These are phyloP conservation scores for Pyrrhoderma noxium DNA, from an alignment of 1,284 basidiomycete genomes.

Conservation along the genomic window DNA sequence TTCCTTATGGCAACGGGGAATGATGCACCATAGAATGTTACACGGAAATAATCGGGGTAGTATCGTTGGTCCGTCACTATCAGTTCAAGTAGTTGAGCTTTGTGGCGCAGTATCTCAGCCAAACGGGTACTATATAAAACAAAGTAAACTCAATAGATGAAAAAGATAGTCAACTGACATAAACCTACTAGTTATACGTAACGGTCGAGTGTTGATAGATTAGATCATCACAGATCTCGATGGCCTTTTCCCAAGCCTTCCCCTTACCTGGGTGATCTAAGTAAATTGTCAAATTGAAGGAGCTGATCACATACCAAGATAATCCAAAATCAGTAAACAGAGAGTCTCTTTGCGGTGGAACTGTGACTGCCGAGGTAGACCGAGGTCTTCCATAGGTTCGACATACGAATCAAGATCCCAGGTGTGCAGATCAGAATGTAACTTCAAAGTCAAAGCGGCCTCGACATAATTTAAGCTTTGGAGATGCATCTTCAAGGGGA, in stretches of 20 bases:
- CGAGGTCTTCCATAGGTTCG: slow-evolving; percentile 80
- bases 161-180: slow-evolving; percentile 13
- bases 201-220: slow-evolving; percentile 77
- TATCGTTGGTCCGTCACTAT: slow-evolving; percentile 79
- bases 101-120: slow-evolving; percentile 78
- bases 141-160: slow-evolving; percentile 14
- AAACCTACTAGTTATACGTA: slow-evolving; percentile 84
- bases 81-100: slow-evolving; percentile 76
- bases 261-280: slow-evolving; percentile 62
- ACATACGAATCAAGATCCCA: slow-evolving; percentile 81
- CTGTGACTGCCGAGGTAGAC: slow-evolving; percentile 85
- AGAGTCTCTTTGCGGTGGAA: slow-evolving; percentile 93
- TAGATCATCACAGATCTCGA: slow-evolving; percentile 89
- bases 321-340: slow-evolving; percentile 79
- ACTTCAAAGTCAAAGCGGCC: slow-evolving; percentile 84
- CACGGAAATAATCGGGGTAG: slow-evolving; percentile 89
- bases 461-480: slow-evolving; percentile 87
- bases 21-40: slow-evolving; percentile 80
- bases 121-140: slow-evolving; percentile 54
- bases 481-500: slow-evolving; percentile 59
- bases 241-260: slow-evolving; percentile 92
- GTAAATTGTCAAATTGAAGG: slow-evolving; percentile 8
- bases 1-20: slow-evolving; percentile 80
- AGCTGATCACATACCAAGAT: slow-evolving; percentile 51
- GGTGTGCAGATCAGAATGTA: slow-evolving; percentile 90